Evolutionary conservation across 495 filamentous ascomycete genomes (phyloP).

Genomic region (Penicillium robsamsonii): DNA sequence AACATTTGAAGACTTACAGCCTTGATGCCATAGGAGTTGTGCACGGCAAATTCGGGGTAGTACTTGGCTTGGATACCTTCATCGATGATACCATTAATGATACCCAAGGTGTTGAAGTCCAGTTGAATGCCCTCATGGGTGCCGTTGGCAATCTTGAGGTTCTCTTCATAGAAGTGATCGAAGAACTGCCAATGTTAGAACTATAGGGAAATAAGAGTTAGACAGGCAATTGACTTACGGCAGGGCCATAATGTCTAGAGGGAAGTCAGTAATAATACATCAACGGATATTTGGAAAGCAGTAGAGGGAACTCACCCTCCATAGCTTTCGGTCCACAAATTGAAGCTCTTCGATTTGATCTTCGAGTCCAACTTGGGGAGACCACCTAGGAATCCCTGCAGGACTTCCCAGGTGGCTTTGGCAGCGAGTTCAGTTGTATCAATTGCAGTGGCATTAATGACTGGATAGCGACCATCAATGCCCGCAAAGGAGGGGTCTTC

Average conservation of each 20-base stretch:
- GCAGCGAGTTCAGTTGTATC: conserved; percentile 56
- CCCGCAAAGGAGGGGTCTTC: conserved; percentile 42
- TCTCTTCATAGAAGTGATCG: conserved; percentile 62
- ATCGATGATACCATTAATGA: conserved; percentile 76
- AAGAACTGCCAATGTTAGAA: conserved; percentile 33
- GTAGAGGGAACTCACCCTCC: conserved; percentile 56
- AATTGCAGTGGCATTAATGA: conserved; percentile 45
- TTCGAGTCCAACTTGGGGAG: conserved; percentile 48
- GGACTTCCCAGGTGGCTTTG: conserved; percentile 55
- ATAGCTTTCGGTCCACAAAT: conserved; percentile 55
- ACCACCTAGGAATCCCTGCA: conserved; percentile 54
- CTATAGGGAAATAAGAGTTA: conserved; percentile 32
- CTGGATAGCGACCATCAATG: conserved; percentile 47
- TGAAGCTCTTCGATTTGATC: conserved; percentile 53
- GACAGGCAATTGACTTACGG: conserved; percentile 43
- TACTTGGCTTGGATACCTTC: conserved; percentile 61
- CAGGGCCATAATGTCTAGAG: conserved; percentile 44
- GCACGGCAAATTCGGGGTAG: conserved; percentile 65
- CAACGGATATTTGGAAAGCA: background rate
- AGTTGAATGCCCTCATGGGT: conserved; percentile 36
- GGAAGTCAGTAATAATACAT: conserved; percentile 13
- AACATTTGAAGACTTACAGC: conserved; percentile 48
- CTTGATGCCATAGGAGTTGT: conserved; percentile 73
- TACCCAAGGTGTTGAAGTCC: conserved; percentile 47
- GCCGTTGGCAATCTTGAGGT: conserved; percentile 50